Conservation (phyloP, 1,284 basidiomycete genomes). For the Phellinidium pouzarii region DNA sequence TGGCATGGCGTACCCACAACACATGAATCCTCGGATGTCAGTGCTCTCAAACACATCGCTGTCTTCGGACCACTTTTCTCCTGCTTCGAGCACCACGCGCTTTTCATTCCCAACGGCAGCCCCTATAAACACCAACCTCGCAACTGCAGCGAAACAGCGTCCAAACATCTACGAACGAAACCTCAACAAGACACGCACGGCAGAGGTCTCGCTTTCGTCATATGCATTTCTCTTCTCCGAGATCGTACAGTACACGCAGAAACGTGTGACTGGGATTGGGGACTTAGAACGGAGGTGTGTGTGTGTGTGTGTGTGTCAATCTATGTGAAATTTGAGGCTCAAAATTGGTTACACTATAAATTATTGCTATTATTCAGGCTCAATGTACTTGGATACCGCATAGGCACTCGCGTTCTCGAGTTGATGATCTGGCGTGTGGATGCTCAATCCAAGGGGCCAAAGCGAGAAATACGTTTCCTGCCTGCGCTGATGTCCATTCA, state of each 20-base stretch:
- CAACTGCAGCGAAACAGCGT: slow-evolving; percentile 37
- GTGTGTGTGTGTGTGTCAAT: slow-evolving; percentile 4
- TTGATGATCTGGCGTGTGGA: slow-evolving; percentile 71
- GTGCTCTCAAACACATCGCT: slow-evolving; percentile 60
- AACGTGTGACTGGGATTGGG: slow-evolving; percentile 87
- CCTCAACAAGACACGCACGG: slow-evolving; percentile 73
- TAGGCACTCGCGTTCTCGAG: slow-evolving; percentile 78
- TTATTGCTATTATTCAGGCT: slow-evolving; percentile 44
- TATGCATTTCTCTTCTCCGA: slow-evolving; percentile 90
- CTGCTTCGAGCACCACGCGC: slow-evolving; percentile 52
- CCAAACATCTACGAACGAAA: slow-evolving; percentile 81
- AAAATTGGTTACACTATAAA: neutral
- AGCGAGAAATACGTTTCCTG: slow-evolving; percentile 82
- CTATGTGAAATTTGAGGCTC: neutral
- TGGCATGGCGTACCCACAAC: slow-evolving; percentile 16
- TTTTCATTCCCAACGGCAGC: slow-evolving; percentile 61
- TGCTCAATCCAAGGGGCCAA: slow-evolving; percentile 69
- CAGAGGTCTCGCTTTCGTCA: slow-evolving; percentile 76
- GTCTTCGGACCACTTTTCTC: slow-evolving; percentile 60
- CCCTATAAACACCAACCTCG: slow-evolving; percentile 38
- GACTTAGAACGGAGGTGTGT: slow-evolving; percentile 81
- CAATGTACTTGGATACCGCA: slow-evolving; percentile 85
- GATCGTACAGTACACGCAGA: slow-evolving; percentile 91
- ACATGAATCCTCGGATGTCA: slow-evolving; percentile 53
- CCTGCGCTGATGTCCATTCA: slow-evolving; percentile 89